Evolutionary conservation across 2,329 filamentous ascomycete species (phyloP), one percentile per base, ranked within the genome.

Genomic region (Alternaria atra): DNA sequence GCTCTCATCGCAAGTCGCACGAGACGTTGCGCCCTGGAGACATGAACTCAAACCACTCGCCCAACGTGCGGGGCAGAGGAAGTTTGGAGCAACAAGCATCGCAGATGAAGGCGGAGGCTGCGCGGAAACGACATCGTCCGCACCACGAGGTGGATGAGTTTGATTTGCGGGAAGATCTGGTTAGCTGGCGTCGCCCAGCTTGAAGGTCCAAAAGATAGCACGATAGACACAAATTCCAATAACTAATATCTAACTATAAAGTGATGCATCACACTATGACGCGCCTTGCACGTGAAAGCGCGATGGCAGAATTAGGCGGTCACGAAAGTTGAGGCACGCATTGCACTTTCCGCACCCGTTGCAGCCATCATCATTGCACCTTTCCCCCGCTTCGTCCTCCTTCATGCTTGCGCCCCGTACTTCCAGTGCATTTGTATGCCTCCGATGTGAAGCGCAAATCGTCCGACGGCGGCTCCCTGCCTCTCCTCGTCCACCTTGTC

Each of bases 71-170:
- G 15, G 76, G 78, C 27, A 71, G 80, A 65, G 77, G 72, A 15
- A 80, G 79, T 64, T 64, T 81, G 52, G 78, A 81, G 66, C 78
- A 81, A 57, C 78, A 81, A 67, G 78, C 78, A 51, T 73, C 78
- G 57, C 77, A 81, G 61, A 79, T 82, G 74, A 78, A 80, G 64
- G 73, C 68, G 4, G 79, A 80, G 48, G 76, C 77, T 15, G 74
- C 81, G 58, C 66, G 70, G 56, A 72, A 74, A 48, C 70, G 74
- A 30, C 69, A 75, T 47, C 77, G 75, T 57, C 71, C 72, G 20
- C 69, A 74, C 13, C 77, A 80, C 32, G 83, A 84, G 66, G 73
- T 84, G 32, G 80, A 84, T 50, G 83, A 85, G 68, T 80, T 84
- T 58, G 81, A 83, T 46, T 66, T 84, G 43, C 73, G 82, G 47